Base-by-base conservation (phyloP, 1,284 basidiomycete species). In the Papiliotrema fonsecae region DNA sequence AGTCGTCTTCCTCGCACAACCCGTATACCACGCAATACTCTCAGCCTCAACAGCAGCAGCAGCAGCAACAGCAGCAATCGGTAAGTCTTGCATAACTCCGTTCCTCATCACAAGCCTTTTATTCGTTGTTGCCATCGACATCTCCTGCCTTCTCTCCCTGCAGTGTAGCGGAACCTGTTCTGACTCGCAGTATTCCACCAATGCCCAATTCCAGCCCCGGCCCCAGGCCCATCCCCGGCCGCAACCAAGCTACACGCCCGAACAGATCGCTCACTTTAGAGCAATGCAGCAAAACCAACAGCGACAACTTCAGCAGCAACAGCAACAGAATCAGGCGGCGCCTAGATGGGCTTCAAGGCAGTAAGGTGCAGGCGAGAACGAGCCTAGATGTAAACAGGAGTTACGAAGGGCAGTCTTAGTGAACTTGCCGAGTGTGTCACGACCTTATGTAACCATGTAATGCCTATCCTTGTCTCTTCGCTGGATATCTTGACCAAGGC, bases 241-340 rank as follows among this genome's bases (percentile, higher is more conserved):
- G 14, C 43, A 34, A 26, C 16, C 31, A 25, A 14, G 26, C 27
- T 43, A 37, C 10, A 49, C 49, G 9, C 37, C 45, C 21, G 39
- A 50, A 28, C 51, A 50, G 25, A 22, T 48, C 14, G 25, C 22
- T 6, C 45, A 47, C 13, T 47, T 38, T 24, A 6, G 22, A 5
- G 43, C 43, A 41, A 51, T 44, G 27, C 26, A 32, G 30, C 35
- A 22, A 16, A n/a, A 47, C 38, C 18, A 50, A 47, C 36, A 32
- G 38, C 28, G 35, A 25, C 36, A 21, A 21, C 36, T 32, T 10
- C 9, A n/a, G 9, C 25, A 49, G 22, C 39, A 48, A 26, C 37
- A 49, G 42, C 26, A 36, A 28, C 31, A 32, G 19, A 38, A 14
- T 38, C 11, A 19, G 9, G 10, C 9, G 19, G 36, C 11, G 31